Percentiles rank a stretch among this genome's conserved stretches.
Evolutionary conservation across 768 basidiomycete genomes (phyloP).

Genomic region (Udeniomyces megalosporus): DNA sequence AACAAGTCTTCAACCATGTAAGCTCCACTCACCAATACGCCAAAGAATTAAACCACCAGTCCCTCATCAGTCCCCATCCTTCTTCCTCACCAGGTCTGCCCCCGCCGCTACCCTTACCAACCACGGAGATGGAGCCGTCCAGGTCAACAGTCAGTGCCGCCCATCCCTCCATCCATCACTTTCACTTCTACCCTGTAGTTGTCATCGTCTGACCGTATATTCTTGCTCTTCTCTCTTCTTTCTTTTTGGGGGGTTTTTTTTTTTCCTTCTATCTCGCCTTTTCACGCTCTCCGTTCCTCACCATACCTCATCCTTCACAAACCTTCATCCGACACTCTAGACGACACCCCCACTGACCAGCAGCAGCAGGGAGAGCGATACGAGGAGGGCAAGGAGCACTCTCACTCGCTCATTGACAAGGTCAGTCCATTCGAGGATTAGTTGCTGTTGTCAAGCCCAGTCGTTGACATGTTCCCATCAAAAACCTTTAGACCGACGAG

Average conservation of each 20-base stretch:
- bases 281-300: too few species aligned
- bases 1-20: too few species aligned
- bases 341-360: background rate
- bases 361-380: background rate
- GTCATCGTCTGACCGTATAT: too few species aligned
- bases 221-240: too few species aligned
- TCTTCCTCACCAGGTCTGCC: background rate
- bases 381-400: constrained; percentile 8
- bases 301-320: too few species aligned
- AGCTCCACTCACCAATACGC: too few species aligned
- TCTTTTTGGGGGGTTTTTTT: too few species aligned
- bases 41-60: too few species aligned
- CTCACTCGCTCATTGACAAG: constrained; percentile 5
- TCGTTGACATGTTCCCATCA: background rate
- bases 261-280: too few species aligned
- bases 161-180: too few species aligned
- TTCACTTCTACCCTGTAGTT: too few species aligned
- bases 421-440: background rate
- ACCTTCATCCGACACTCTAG: too few species aligned
- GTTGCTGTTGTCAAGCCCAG: background rate
- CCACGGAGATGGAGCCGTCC: constrained; percentile 2
- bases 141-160: background rate
- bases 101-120: background rate
- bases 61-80: background rate
- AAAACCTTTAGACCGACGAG: background rate